phyloP scores from a whole-genome alignment of 2,329 filamentous ascomycete genomes.

The Ophidiomyces ophidiicola region DNA sequence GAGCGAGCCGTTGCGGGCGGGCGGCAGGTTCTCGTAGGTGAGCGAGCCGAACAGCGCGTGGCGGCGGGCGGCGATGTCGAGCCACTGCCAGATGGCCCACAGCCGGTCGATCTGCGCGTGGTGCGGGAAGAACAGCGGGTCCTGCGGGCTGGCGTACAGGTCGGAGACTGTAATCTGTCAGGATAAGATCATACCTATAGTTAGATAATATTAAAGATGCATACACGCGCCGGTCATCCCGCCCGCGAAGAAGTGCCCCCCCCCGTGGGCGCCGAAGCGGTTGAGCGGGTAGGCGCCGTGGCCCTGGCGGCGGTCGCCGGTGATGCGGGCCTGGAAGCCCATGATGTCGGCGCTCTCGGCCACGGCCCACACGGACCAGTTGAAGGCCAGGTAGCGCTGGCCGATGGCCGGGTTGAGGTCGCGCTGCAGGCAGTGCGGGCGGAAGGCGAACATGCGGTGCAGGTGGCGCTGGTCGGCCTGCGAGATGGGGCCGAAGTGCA shows the following conservation, averaged over 20 bases:
- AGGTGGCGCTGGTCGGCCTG: constrained; percentile 4
- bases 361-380: constrained; percentile 14
- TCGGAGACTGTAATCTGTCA: constrained; percentile 12
- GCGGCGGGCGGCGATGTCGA: constrained; percentile 12
- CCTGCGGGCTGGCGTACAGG: constrained; percentile 14
- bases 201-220: background rate
- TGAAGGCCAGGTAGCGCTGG: constrained; percentile 10
- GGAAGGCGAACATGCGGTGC: constrained; percentile 19
- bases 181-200: background rate
- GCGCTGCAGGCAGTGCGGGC: constrained; percentile 28
- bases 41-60: constrained; percentile 10
- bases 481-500: constrained; percentile 25
- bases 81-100: constrained; percentile 20
- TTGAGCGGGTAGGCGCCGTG: constrained; percentile 9
- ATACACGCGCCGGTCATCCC: constrained; percentile 13
- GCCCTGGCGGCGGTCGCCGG: constrained; percentile 9
- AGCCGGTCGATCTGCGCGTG: constrained; percentile 18
- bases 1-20: constrained; percentile 19
- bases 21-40: constrained; percentile 15
- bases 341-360: constrained; percentile 13
- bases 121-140: constrained; percentile 19
- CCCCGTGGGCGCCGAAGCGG: constrained; percentile 15
- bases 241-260: constrained; percentile 14
- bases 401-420: constrained; percentile 25
- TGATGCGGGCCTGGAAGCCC: constrained; percentile 13